Conservation (phyloP, 2,329 filamentous ascomycete genomes). For the Tolypocladium sp. region DNA sequence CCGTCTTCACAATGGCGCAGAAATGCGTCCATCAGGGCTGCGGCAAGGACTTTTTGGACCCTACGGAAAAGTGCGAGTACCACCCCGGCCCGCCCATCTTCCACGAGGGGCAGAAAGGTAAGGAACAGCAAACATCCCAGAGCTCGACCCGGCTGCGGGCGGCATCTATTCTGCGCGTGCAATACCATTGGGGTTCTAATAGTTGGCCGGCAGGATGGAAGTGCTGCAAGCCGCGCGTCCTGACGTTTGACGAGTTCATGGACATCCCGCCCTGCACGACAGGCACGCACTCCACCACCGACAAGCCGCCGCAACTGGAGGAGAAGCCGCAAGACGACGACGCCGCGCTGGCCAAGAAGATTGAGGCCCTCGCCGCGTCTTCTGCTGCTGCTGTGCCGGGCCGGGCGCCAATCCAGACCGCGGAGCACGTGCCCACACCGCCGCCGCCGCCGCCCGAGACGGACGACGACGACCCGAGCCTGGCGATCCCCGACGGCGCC, state of each 20-base stretch:
- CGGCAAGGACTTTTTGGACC: slow-evolving; percentile 76
- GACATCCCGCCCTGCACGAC: slow-evolving; percentile 84
- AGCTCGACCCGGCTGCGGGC: background rate
- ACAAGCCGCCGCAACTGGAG: slow-evolving; percentile 53
- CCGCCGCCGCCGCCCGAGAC: slow-evolving; percentile 63
- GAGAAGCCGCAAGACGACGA: slow-evolving; percentile 42
- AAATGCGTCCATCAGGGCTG: slow-evolving; percentile 98
- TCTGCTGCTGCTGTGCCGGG: slow-evolving; percentile 26
- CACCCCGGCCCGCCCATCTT: slow-evolving; percentile 92
- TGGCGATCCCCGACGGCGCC: slow-evolving; percentile 64
- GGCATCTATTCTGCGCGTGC: background rate
- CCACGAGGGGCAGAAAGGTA: slow-evolving; percentile 98
- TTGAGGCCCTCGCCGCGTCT: slow-evolving; percentile 39
- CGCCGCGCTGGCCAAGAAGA: slow-evolving; percentile 30
- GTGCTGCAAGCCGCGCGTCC: slow-evolving; percentile 93
- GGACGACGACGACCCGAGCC: slow-evolving; percentile 74
- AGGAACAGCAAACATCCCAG: background rate
- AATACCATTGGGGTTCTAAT: background rate
- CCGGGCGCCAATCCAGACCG: slow-evolving; percentile 28
- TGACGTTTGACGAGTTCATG: slow-evolving; percentile 98
- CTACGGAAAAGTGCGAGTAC: slow-evolving; percentile 78
- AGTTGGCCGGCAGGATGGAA: slow-evolving; percentile 66
- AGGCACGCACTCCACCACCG: slow-evolving; percentile 85
- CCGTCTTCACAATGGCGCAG: slow-evolving; percentile 46
- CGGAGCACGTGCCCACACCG: slow-evolving; percentile 37